Conservation (phyloP, 208 protist genomes). For the Naegleria lovaniensis region DNA sequence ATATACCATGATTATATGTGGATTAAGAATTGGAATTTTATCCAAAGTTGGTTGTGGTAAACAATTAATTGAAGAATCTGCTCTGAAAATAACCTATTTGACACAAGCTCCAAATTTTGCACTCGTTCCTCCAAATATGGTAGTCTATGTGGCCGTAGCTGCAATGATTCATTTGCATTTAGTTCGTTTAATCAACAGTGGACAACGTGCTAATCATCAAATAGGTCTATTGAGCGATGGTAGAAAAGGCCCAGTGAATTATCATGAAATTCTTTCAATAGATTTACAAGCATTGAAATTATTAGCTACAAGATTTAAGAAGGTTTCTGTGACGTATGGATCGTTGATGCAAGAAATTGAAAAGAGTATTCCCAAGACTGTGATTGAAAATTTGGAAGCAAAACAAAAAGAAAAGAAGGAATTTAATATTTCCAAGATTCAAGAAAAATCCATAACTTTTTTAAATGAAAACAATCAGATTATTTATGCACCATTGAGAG, state of each 20-base stretch:
- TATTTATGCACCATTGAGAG: neutral
- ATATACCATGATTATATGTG: neutral
- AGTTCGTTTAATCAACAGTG: neutral
- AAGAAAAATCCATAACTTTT: neutral
- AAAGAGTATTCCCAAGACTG: neutral
- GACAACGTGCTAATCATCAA: neutral
- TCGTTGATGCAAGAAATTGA: neutral
- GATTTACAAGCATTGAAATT: neutral
- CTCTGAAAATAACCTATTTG: neutral
- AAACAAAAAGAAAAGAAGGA: neutral
- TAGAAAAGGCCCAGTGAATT: neutral
- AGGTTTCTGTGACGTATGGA: neutral
- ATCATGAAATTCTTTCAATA: neutral
- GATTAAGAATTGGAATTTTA: neutral
- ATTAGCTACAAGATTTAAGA: neutral
- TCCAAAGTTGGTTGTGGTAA: neutral
- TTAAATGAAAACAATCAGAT: neutral
- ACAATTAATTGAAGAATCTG: slow-evolving; percentile 7
- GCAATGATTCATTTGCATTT: neutral
- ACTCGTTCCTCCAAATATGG: neutral
- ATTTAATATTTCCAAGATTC: neutral
- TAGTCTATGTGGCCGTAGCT: neutral
- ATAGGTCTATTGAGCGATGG: neutral
- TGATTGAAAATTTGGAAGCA: neutral
- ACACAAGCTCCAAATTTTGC: neutral